phyloP scores from a whole-genome alignment of 2,329 filamentous ascomycete species.

The Coniella vitis region DNA sequence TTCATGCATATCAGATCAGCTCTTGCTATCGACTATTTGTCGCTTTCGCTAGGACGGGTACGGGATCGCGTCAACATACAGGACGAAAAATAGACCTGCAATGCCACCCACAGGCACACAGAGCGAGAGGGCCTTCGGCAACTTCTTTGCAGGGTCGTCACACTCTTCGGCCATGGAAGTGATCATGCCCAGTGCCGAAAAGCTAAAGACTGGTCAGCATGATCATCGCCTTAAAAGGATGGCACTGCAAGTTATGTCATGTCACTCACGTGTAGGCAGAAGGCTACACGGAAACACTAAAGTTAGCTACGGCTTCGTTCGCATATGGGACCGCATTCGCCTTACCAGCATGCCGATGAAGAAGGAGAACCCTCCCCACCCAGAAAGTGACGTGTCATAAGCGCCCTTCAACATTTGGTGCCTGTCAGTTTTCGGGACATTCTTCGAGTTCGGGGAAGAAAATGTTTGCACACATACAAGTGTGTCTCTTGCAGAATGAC shows the following conservation, averaged over 20 bases:
- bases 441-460: not conserved
- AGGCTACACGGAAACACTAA: slow-evolving; percentile 26
- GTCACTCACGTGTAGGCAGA: slow-evolving; percentile 41
- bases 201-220: slow-evolving; percentile 23
- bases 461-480: slow-evolving; percentile 25
- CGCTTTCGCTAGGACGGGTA: too few relatives aligned
- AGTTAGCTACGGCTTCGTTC: too few relatives aligned
- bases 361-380: slow-evolving; percentile 54
- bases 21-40: too few relatives aligned
- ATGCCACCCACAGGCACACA: slow-evolving; percentile 47
- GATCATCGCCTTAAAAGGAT: too few relatives aligned
- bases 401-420: slow-evolving; percentile 29
- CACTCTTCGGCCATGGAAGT: slow-evolving; percentile 57
- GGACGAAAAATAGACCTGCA: slow-evolving; percentile 45
- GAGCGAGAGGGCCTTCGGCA: slow-evolving; percentile 45
- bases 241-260: too few relatives aligned
- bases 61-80: not conserved
- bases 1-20: too few relatives aligned
- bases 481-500: slow-evolving; percentile 44
- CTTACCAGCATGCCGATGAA: slow-evolving; percentile 50
- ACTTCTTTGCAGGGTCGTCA: slow-evolving; percentile 41
- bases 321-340: too few relatives aligned
- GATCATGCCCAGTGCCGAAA: slow-evolving; percentile 56
- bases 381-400: slow-evolving; percentile 48
- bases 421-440: too few relatives aligned